Percentiles rank a stretch among this genome's conserved stretches.
Evolutionary conservation across 441 rosid genomes (phyloP).

Genomic region (Pelargonium fulgidum): DNA sequence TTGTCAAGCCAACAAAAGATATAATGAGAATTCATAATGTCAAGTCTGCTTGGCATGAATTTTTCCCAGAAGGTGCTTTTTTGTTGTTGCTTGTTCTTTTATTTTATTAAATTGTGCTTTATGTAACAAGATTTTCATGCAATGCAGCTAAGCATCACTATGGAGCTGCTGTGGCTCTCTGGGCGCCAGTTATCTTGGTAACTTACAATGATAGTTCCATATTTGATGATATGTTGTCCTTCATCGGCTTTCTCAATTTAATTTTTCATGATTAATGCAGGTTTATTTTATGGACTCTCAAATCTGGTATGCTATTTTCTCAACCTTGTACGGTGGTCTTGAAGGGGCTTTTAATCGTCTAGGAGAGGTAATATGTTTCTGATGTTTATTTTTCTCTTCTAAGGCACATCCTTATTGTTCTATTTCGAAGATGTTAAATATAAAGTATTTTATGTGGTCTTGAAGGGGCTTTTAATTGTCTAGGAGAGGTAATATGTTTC

Average conservation of each 20-base stretch:
- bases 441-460: constrained; percentile 43
- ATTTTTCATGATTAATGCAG: constrained; percentile 37
- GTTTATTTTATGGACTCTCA: constrained; percentile 95
- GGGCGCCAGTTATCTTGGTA: constrained; percentile 83
- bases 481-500: constrained; percentile 72
- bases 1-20: constrained; percentile 88
- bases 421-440: not conserved
- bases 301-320: constrained; percentile 86
- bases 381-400: not conserved
- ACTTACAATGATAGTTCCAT: constrained; percentile 16
- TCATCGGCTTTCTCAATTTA: constrained; percentile 11
- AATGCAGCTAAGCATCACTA: constrained; percentile 61
- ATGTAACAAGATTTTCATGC: constrained; percentile 17
- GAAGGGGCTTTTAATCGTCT: constrained; percentile 89
- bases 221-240: not conserved
- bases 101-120: constrained; percentile 15
- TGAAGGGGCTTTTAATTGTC: constrained; percentile 86
- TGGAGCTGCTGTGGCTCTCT: constrained; percentile 72
- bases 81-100: constrained; percentile 11
- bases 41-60: constrained; percentile 79
- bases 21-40: constrained; percentile 64
- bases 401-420: not conserved
- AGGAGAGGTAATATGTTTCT: constrained; percentile 68
- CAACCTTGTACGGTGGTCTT: constrained; percentile 89
- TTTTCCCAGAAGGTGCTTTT: constrained; percentile 69